Evolutionary conservation across 768 basidiomycete species (phyloP).

Genomic region (Trametes coccinea): DNA sequence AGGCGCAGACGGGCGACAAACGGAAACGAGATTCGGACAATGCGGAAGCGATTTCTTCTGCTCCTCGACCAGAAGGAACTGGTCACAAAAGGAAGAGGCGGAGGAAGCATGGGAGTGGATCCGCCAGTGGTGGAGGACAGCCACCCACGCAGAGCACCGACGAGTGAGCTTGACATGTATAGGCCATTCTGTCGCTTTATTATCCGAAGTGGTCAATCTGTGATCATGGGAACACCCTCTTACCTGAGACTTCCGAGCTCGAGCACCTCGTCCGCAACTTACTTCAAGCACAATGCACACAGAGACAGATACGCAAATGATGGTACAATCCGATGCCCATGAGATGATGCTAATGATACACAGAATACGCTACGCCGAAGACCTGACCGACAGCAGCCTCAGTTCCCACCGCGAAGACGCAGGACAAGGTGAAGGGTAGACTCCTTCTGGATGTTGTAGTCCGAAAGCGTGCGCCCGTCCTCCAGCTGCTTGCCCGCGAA

Average conservation of each 20-base stretch:
- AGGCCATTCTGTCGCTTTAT: too few species aligned
- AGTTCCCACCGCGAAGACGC: constrained; percentile 71
- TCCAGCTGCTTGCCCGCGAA: constrained; percentile 38
- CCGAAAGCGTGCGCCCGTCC: constrained; percentile 35
- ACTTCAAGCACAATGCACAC: too few species aligned
- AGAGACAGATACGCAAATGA: background rate
- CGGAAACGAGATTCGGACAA: constrained; percentile 29
- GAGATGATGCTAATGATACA: constrained; percentile 12
- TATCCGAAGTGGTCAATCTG: too few species aligned
- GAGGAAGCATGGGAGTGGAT: constrained; percentile 20
- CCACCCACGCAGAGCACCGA: too few species aligned
- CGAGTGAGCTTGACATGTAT: too few species aligned
- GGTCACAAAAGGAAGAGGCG: constrained; percentile 33
- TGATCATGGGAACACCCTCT: too few species aligned
- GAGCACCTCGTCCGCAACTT: too few species aligned
- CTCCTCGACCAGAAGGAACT: constrained; percentile 10
- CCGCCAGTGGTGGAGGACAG: background rate
- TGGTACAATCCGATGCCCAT: constrained; percentile 5
- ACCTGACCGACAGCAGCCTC: constrained; percentile 19
- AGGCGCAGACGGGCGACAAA: constrained; percentile 29
- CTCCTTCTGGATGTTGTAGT: constrained; percentile 41
- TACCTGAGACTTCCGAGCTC: too few species aligned
- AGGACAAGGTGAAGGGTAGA: constrained; percentile 46
- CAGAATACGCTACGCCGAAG: background rate
- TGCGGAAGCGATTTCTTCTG: constrained; percentile 14